Percentiles rank a stretch among this genome's conserved stretches.
Evolutionary conservation across 2,329 filamentous ascomycete genomes (phyloP).

Genomic region (Verticillium longisporum): DNA sequence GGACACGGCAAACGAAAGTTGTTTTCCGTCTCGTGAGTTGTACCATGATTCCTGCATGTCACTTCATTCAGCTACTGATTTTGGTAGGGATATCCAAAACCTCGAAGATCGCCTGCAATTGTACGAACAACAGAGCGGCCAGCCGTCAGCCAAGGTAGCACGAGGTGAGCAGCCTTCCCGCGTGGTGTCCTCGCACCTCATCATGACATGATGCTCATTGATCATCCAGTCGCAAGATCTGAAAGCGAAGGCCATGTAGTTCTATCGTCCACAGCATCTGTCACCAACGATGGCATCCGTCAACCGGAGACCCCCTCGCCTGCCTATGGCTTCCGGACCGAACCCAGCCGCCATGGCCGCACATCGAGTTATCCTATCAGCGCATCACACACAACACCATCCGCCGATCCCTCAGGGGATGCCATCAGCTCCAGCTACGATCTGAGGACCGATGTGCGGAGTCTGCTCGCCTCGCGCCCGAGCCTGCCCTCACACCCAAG

Average conservation of each 20-base stretch:
- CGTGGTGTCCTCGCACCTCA: too few species aligned
- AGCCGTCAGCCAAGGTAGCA: background rate
- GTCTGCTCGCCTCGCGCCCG: background rate
- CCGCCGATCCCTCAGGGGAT: background rate
- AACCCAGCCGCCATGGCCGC: background rate
- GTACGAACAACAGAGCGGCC: background rate
- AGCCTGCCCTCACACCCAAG: background rate
- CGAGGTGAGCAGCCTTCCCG: background rate
- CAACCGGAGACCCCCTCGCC: background rate
- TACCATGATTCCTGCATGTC: background rate
- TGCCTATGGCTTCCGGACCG: background rate
- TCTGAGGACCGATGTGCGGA: background rate
- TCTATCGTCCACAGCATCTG: background rate
- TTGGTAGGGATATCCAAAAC: background rate
- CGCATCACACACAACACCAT: background rate
- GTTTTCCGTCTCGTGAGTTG: background rate
- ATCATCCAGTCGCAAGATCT: background rate
- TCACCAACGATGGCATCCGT: background rate
- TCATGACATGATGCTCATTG: background rate
- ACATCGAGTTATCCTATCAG: background rate
- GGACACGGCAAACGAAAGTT: background rate
- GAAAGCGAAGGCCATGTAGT: background rate
- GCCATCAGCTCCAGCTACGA: background rate
- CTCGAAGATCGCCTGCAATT: background rate
- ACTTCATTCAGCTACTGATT: background rate